Evolutionary conservation across 2,329 filamentous ascomycete genomes (phyloP), one percentile per base, ranked within the genome.

Genomic region (Aureobasidium sp.): DNA sequence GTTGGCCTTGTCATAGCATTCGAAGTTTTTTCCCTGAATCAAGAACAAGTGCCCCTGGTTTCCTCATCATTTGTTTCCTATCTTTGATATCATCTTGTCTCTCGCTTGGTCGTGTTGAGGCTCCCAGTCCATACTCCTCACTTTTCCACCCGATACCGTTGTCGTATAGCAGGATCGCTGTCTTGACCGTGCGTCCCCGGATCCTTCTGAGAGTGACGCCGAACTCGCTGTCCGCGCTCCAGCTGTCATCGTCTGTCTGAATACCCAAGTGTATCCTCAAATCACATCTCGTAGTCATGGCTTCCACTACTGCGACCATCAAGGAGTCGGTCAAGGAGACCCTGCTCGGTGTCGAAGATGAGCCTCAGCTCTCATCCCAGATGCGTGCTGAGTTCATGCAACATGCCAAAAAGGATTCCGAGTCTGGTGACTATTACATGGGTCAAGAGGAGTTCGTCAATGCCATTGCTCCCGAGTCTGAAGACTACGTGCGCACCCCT

Each of bases 381-480:
- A 87, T 87, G 66, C 89, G 87, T 76, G 80, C 85, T 63, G 86
- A 86, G 65, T 99, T 97, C 76, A 77, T 86, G 69, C 84, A 84
- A 71, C 81, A 92, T 79, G 90, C 94, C 44, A 77, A 83, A 71
- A 88, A 87, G 74, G 90, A 96, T 71, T 80, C 87, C 64, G 81
- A 85, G 68, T 82, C 86, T 10, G 92, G 89, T 63, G 90, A 97
- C 71, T 80, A 86, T 62, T 91, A 84, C 72, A 89, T 99, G 84
- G 86, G 83, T 50, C 84, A 88, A 65, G 85, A 92, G n/a, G 85
- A 95, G 73, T 99, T 99, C 75, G 85, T 97, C 70, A 82, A 92
- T 71, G 93, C 93, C 32, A 86, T 99, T 78, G 92, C 91, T 69
- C 94, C 94, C 5, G 82, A 83, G 52, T 82, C 86, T 64, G 91